Percentiles rank a stretch among this genome's conserved stretches.
Conservation (phyloP, 2,329 filamentous ascomycete genomes). For the Ustulina deusta region DNA sequence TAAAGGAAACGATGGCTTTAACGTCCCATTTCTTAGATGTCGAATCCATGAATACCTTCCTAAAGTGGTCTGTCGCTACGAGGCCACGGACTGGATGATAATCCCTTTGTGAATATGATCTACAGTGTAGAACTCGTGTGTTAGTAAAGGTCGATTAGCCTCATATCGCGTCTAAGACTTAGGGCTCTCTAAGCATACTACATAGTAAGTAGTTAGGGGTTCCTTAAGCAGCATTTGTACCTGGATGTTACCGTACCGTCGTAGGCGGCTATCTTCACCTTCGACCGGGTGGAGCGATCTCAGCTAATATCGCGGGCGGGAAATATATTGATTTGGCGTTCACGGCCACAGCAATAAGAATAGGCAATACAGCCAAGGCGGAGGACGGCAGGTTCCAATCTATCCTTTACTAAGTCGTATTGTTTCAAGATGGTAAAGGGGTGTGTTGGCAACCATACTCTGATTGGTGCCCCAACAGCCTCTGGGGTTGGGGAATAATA, state of each 20-base stretch:
- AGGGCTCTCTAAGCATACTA: not conserved
- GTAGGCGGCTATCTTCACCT: conserved; percentile 28
- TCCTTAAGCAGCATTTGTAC: not conserved
- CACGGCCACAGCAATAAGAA: conserved; percentile 14
- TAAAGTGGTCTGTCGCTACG: not conserved
- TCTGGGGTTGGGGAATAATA: conserved; percentile 7
- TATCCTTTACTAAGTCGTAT: conserved; percentile 14
- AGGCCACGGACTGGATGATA: not conserved
- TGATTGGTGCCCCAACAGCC: conserved; percentile 27
- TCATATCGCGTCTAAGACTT: not conserved
- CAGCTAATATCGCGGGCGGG: conserved; percentile 3
- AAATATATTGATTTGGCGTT: not conserved
- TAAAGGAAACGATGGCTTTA: not conserved
- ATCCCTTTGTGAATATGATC: conserved; percentile 6
- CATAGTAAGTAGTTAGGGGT: no score
- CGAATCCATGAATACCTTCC: conserved; percentile 25
- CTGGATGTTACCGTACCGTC: conserved; percentile 33
- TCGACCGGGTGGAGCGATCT: conserved; percentile 9
- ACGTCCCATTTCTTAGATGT: conserved; percentile 1
- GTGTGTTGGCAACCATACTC: conserved; percentile 15
- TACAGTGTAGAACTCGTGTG: not conserved
- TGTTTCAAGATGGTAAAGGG: conserved; percentile 29
- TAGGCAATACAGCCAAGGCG: conserved; percentile 25
- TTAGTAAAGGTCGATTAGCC: not conserved
- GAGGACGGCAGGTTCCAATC: conserved; percentile 20